These are phyloP conservation scores for Pyricularia sp. DNA, from an alignment of 2,329 filamentous ascomycete genomes.

Conservation along the genomic window DNA sequence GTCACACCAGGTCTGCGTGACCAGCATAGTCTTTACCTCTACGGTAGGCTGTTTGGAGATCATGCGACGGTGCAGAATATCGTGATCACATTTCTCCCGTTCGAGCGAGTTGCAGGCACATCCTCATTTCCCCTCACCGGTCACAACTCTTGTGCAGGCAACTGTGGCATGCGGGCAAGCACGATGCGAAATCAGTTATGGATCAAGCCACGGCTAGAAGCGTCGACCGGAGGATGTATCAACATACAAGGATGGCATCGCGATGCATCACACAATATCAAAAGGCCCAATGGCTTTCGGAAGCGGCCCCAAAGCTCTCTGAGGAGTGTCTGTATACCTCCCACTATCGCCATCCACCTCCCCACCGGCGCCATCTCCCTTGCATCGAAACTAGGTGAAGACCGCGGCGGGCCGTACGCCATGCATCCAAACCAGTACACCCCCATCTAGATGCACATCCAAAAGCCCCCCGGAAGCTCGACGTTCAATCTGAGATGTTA, in stretches of 20 bases:
- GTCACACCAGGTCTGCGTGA: neutral
- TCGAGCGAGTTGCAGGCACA: neutral
- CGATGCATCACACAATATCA: neutral
- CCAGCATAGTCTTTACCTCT: neutral
- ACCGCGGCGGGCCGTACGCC: neutral
- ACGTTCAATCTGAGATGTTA: neutral
- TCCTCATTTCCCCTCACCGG: neutral
- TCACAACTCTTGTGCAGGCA: neutral
- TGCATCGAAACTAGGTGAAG: neutral
- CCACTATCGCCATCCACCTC: neutral
- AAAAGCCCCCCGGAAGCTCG: neutral
- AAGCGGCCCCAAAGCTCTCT: neutral
- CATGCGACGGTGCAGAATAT: neutral
- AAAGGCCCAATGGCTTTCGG: neutral
- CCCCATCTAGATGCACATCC: neutral
- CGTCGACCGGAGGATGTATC: neutral
- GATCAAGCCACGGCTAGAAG: neutral
- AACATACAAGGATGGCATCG: neutral
- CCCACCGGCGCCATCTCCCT: neutral
- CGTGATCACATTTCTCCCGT: neutral
- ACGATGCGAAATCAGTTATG: neutral
- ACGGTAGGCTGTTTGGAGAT: neutral
- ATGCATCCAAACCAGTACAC: neutral
- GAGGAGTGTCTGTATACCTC: neutral
- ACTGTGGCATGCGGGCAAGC: neutral